Evolutionary conservation across 768 basidiomycete species (phyloP), one percentile per base, ranked within the genome.

Genomic region (Amanita polypyramis): DNA sequence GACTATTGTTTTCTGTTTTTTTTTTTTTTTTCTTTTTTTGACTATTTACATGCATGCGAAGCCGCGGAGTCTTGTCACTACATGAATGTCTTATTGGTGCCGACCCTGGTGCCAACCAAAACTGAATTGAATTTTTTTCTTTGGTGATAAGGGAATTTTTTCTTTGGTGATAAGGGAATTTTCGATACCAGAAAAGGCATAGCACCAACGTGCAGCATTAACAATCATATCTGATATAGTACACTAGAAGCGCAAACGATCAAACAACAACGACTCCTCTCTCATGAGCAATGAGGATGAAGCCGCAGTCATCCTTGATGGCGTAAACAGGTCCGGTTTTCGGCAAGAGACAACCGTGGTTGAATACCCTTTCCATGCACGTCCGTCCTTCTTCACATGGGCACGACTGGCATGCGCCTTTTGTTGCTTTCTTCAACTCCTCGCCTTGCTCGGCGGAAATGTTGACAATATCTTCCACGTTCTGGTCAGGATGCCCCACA

Each of bases 261-360:
- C n/a, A n/a, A n/a, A n/a, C n/a, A n/a, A n/a, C n/a, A n/a, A n/a
- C n/a, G 2, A 15, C 14, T 46, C 45, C 37, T 6, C 12, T n/a
- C n/a, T 12, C 40, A 1, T 17, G 6, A 7, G 33, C 20, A 34
- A 48, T 8, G 21, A 49, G 47, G 32, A 49, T 39, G 23, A 49
- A 49, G 10, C 47, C 47, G 33, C 42, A 49, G 21, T 41, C 39
- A 23, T 49, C 47, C 32, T 49, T 49, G 29, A 49, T 42, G 14
- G 47, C 47, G 34, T 19, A 49, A 10, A 49, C 47, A 11, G 20
- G 5, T 23, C 47, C 47, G 23, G 23, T 30, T 10, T 49, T 49
- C 12, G 47, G 39, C 1, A 49, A 21, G n/a, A 49, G 38, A 21
- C 47, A 49, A 20, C 47, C 47, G 21, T 49, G 11, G 32, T 49